Evolutionary conservation across 441 rosid genomes (phyloP).

Genomic region (Adansonia rubrostipa): DNA sequence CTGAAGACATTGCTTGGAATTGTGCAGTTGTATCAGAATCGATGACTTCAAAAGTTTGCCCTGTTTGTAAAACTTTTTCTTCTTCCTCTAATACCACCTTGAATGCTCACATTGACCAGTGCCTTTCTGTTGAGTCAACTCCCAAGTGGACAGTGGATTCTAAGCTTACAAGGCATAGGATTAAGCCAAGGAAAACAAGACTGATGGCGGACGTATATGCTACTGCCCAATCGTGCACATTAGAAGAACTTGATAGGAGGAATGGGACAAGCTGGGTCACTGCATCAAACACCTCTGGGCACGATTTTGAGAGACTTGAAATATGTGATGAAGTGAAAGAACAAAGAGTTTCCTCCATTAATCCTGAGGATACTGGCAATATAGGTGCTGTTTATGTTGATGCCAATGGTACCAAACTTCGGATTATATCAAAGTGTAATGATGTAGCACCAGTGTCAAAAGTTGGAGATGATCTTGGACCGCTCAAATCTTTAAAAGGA

Average conservation of each 20-base stretch:
- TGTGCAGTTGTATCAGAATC: constrained; percentile 65
- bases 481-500: constrained; percentile 51
- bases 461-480: constrained; percentile 45
- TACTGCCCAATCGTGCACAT: constrained; percentile 66
- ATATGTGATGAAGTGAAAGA: constrained; percentile 48
- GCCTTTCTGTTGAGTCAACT: constrained; percentile 73
- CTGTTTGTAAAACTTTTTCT: constrained; percentile 96
- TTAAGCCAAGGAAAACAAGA: constrained; percentile 75
- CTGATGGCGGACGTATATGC: constrained; percentile 76
- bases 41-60: constrained; percentile 93
- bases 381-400: constrained; percentile 91
- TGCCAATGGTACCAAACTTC: constrained; percentile 76
- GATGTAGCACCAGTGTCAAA: constrained; percentile 42
- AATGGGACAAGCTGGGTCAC: constrained; percentile 84
- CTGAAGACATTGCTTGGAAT: constrained; percentile 73
- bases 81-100: constrained; percentile 95
- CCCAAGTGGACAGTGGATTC: constrained; percentile 66
- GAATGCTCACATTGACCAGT: constrained; percentile 99
- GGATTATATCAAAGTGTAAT: constrained; percentile 70
- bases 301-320: constrained; percentile 49
- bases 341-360: constrained; percentile 40
- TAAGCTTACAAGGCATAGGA: constrained; percentile 66
- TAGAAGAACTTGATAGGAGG: constrained; percentile 91
- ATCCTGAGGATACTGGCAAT: constrained; percentile 54
- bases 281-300: constrained; percentile 51